Evolutionary conservation across 305 asterid species (phyloP).

Genomic region (Fraxinus greggii): DNA sequence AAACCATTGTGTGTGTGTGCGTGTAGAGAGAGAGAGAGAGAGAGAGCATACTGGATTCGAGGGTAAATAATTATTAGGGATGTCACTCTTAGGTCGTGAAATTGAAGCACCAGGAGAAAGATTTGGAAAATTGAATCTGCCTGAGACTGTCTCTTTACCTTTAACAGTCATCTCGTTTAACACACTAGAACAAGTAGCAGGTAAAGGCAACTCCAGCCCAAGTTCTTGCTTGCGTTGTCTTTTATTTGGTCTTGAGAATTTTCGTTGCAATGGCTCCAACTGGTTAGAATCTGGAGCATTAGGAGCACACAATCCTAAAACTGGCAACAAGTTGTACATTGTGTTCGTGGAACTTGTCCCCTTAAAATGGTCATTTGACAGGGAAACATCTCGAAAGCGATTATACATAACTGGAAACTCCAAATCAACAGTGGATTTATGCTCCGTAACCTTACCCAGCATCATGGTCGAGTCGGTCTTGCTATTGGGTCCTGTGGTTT

Average conservation of each 20-base stretch:
- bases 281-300: slow-evolving; percentile 54
- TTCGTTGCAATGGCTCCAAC: slow-evolving; percentile 47
- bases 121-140: slow-evolving; percentile 35
- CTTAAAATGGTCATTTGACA: slow-evolving; percentile 37
- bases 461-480: slow-evolving; percentile 32
- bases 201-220: slow-evolving; percentile 41
- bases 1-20: background rate
- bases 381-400: slow-evolving; percentile 30
- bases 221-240: slow-evolving; percentile 47
- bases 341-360: slow-evolving; percentile 40
- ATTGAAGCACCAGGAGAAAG: slow-evolving; percentile 30
- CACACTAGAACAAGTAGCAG: slow-evolving; percentile 29
- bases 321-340: slow-evolving; percentile 52
- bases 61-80: slow-evolving; percentile 31
- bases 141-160: slow-evolving; percentile 23
- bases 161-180: slow-evolving; percentile 29
- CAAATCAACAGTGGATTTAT: slow-evolving; percentile 30
- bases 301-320: slow-evolving; percentile 88
- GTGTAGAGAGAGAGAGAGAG: slow-evolving; percentile 24
- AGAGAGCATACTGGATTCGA: slow-evolving; percentile 35
- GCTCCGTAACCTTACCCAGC: slow-evolving; percentile 46
- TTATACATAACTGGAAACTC: slow-evolving; percentile 33
- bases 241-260: slow-evolving; percentile 37
- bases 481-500: slow-evolving; percentile 29
- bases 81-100: slow-evolving; percentile 26